phyloP scores from a whole-genome alignment of 1,284 basidiomycete species.

The Fomitopsis schrenkii region DNA sequence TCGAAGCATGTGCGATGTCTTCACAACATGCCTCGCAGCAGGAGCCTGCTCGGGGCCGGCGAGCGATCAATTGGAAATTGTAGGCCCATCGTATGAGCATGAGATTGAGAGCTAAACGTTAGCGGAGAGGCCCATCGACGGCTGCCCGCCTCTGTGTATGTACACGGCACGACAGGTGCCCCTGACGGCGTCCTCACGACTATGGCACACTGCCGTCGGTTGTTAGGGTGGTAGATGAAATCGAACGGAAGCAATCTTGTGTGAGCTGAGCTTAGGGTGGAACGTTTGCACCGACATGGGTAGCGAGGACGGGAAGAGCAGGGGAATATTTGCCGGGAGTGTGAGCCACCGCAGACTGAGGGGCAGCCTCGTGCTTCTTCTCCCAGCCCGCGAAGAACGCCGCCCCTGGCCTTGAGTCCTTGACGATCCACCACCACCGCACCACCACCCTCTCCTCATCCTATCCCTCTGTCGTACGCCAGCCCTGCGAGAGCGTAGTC shows the following conservation, averaged over 20 bases:
- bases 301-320: background rate
- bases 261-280: background rate
- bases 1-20: too few species aligned
- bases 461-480: background rate
- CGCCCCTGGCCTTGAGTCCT: background rate
- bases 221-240: background rate
- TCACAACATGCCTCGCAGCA: too few species aligned
- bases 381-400: background rate
- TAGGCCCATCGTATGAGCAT: background rate
- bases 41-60: background rate
- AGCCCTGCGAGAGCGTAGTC: background rate
- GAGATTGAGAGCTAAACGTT: too few species aligned
- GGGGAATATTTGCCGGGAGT: background rate
- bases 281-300: background rate
- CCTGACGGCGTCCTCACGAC: background rate
- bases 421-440: background rate
- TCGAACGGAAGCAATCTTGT: background rate
- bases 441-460: background rate
- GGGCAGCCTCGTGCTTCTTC: background rate
- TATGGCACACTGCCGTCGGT: background rate
- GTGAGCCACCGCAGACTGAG: background rate
- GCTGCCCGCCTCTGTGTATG: background rate
- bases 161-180: background rate
- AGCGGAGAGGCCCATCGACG: too few species aligned
- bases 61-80: background rate